Percentiles rank a stretch among this genome's conserved stretches.
These are phyloP conservation scores for Centrapalus pauciflorus DNA, from an alignment of 129 eudicot species.

Conservation along the genomic window DNA sequence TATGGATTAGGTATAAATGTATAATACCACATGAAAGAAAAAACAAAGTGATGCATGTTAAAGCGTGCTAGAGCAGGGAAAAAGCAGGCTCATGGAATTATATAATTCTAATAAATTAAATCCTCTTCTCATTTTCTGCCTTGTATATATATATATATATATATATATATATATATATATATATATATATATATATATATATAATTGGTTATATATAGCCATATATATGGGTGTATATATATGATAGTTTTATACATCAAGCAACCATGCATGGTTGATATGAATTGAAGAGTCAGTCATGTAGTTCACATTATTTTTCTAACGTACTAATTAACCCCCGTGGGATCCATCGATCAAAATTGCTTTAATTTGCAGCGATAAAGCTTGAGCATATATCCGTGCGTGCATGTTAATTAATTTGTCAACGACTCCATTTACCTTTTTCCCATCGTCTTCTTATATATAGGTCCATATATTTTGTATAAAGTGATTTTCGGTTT, in stretches of 20 bases:
- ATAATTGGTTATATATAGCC: too few species aligned
- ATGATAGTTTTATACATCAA: too few species aligned
- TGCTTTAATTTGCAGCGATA: not conserved
- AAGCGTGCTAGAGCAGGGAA: constrained; percentile 10
- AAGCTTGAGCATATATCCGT: not conserved
- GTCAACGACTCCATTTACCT: constrained; percentile 1
- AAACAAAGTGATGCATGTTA: not conserved
- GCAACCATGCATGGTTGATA: too few species aligned
- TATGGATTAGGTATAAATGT: constrained; percentile 26
- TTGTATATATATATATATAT: not conserved
- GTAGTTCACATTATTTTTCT: not conserved
- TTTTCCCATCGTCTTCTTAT: constrained; percentile 2
- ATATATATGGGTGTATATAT: too few species aligned
- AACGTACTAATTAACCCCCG: not conserved
- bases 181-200: too few species aligned
- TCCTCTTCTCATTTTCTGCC: not conserved
- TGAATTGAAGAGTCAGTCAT: too few species aligned
- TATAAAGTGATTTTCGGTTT: not conserved
- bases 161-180: too few species aligned
- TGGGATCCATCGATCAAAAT: not conserved
- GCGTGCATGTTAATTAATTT: too few species aligned
- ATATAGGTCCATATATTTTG: constrained; percentile 1
- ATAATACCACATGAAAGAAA: constrained; percentile 16
- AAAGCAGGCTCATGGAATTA: not conserved
- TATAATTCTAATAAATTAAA: not conserved